Base-by-base conservation (phyloP, 2,329 filamentous ascomycete genomes). In the Pseudocercospora musae region DNA sequence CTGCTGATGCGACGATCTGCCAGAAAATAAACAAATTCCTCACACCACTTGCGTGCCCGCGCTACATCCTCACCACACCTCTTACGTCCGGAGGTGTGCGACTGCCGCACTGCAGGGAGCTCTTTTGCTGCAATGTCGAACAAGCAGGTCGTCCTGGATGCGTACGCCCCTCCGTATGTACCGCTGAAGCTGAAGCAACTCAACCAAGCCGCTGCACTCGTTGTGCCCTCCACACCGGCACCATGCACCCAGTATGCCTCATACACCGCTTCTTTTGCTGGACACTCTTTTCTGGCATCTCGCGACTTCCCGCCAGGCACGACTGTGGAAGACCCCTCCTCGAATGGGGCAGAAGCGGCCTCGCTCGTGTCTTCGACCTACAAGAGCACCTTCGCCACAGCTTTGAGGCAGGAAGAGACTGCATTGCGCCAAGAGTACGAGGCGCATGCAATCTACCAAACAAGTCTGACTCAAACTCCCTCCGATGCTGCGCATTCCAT, bases 131-230 rank as follows among this genome's bases (percentile, higher is more conserved):
- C 13, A 7, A 56, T 44, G 53, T 11, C 53, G 15, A 31, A 33
- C 6, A 40, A 31, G 9, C 31, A 40, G 58, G n/a, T 13, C 1
- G 25, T 58, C 27, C 25, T 68, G 25, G 69, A 71, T 57, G 63
- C 69, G 10, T 70, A 71, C 31, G 70, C 70, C 9, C 46, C 56
- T 42, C 64, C 69, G 2, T 71, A 68, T 50, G 52, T 71, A 27
- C 70, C 69, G 56, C 40, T 57, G n/a, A 27, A 20, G 54, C 27
- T 65, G 54, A 60, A 50, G 37, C 46, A 59, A 18, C 49, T 69
- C 42, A 69, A 69, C 44, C 21, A 63, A 11, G 60, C 58, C 23
- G 59, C 64, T 27, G 62, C 62, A 37, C 48, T 57, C 18, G 13
- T 52, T 25, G 40, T 68, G 10, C 46, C 49, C n/a, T 66, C 55